A percentile compares a stretch with the other conserved stretches of the same genome.
Evolutionary conservation across 257 asterid species (phyloP).

Genomic region (Nicotiana sylvestris): DNA sequence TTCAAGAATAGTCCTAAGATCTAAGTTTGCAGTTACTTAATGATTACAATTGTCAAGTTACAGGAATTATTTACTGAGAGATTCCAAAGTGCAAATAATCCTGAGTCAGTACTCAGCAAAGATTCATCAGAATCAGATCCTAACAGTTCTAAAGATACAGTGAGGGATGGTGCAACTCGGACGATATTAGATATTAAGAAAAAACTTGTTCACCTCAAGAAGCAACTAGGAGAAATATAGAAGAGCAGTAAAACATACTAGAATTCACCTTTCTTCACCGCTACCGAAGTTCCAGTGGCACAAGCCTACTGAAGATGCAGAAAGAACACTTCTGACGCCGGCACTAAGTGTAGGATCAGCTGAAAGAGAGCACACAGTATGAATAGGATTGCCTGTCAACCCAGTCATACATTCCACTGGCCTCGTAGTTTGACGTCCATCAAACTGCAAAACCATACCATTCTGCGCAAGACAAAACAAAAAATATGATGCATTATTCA

Average conservation of each 20-base stretch:
- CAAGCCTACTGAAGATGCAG: conserved; percentile 87
- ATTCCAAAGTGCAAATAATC: not conserved
- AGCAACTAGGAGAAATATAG: not conserved
- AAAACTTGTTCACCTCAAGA: not conserved
- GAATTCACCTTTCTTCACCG: conserved; percentile 45
- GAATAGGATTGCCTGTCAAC: conserved; percentile 60
- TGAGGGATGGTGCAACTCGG: not conserved
- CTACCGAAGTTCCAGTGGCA: conserved; percentile 79
- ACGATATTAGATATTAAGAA: not conserved
- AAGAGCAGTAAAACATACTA: not conserved
- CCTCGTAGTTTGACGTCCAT: conserved; percentile 61
- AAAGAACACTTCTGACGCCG: conserved; percentile 53
- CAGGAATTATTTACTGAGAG: not conserved
- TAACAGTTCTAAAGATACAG: conserved; percentile 6
- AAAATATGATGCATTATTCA: not conserved
- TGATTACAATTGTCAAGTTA: not conserved
- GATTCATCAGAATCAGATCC: not conserved
- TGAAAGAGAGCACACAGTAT: conserved; percentile 56
- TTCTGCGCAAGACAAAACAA: conserved; percentile 38
- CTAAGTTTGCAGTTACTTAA: not conserved
- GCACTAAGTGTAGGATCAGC: conserved; percentile 31
- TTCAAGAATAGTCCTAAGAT: not conserved
- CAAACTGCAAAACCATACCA: conserved; percentile 81
- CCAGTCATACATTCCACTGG: conserved; percentile 69
- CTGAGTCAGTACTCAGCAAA: not conserved